phyloP scores from a whole-genome alignment of 1,284 basidiomycete species.

The Naganishia sp. region DNA sequence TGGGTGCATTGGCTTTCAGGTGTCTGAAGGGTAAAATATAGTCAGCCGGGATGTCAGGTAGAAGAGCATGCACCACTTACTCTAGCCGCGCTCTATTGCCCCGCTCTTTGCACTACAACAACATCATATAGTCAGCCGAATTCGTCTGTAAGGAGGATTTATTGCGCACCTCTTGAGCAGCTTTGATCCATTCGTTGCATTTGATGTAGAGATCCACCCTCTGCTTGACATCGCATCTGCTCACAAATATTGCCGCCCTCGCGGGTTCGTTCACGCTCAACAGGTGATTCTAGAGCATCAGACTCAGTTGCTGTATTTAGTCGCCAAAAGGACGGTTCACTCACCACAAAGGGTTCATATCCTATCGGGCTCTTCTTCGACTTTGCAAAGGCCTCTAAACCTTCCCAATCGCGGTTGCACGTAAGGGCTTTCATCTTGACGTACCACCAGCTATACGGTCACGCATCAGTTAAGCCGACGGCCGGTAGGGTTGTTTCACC shows the following conservation, averaged over 20 bases:
- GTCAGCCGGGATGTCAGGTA: background rate
- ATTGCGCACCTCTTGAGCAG: constrained; percentile 64
- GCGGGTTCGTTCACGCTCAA: constrained; percentile 57
- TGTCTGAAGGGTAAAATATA: constrained; percentile 57
- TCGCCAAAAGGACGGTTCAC: constrained; percentile 53
- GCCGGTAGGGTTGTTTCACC: background rate
- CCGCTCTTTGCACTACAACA: constrained; percentile 69
- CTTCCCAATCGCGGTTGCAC: constrained; percentile 76
- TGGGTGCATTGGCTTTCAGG: constrained; percentile 69
- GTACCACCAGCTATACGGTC: constrained; percentile 75
- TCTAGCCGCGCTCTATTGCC: constrained; percentile 77
- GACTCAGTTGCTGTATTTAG: background rate
- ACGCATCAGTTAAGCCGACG: background rate
- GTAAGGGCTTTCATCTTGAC: constrained; percentile 81
- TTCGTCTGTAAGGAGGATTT: background rate
- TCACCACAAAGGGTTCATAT: constrained; percentile 86
- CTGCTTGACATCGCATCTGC: constrained; percentile 77
- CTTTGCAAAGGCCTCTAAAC: constrained; percentile 76
- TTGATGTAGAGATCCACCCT: constrained; percentile 81
- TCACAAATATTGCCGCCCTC: constrained; percentile 73
- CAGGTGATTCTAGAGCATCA: constrained; percentile 44
- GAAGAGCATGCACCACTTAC: constrained; percentile 58
- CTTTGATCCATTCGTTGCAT: constrained; percentile 83
- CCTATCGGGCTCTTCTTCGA: constrained; percentile 90
- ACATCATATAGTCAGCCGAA: background rate